Evolutionary conservation across 148 eudicot genomes (phyloP).

Genomic region (Spergularia marina): DNA sequence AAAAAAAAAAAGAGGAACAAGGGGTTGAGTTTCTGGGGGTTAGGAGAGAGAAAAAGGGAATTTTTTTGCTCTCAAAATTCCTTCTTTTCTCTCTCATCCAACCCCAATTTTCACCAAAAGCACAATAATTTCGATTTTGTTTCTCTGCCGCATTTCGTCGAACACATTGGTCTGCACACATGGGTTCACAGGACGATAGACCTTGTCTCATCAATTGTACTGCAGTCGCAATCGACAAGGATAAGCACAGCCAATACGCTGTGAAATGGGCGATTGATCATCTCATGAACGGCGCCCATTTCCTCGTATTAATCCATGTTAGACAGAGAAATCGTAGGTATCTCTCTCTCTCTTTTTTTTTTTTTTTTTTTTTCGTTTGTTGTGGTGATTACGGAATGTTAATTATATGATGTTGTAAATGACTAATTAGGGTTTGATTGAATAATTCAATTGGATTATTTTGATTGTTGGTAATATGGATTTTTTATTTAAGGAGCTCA

Average conservation of each 20-base stretch:
- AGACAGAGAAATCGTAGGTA: slow-evolving; percentile 44
- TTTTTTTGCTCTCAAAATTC: background rate
- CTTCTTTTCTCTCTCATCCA: slow-evolving; percentile 12
- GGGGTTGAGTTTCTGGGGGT: slow-evolving; percentile 2
- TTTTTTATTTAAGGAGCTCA: background rate
- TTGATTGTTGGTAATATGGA: background rate
- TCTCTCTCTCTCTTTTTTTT: slow-evolving; percentile 13
- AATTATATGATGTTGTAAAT: background rate
- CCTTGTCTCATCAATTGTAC: slow-evolving; percentile 19
- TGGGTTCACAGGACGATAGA: slow-evolving; percentile 15
- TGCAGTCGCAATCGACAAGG: slow-evolving; percentile 56
- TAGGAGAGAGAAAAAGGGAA: background rate
- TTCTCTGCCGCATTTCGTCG: slow-evolving; percentile 20
- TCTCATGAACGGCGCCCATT: slow-evolving; percentile 21
- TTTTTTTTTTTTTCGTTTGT: background rate
- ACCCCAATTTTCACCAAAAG: background rate
- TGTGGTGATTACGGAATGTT: background rate
- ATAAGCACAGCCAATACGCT: slow-evolving; percentile 49
- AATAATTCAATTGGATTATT: background rate
- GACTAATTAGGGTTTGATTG: background rate
- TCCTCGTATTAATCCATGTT: slow-evolving; percentile 48
- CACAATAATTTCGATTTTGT: background rate
- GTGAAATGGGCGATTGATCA: slow-evolving; percentile 64
- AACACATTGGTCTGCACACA: slow-evolving; percentile 18
- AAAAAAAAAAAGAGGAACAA: background rate